Percentiles rank a stretch among this genome's conserved stretches.
Conservation (phyloP, 2,329 filamentous ascomycete genomes). For the Microdochium bolleyi region DNA sequence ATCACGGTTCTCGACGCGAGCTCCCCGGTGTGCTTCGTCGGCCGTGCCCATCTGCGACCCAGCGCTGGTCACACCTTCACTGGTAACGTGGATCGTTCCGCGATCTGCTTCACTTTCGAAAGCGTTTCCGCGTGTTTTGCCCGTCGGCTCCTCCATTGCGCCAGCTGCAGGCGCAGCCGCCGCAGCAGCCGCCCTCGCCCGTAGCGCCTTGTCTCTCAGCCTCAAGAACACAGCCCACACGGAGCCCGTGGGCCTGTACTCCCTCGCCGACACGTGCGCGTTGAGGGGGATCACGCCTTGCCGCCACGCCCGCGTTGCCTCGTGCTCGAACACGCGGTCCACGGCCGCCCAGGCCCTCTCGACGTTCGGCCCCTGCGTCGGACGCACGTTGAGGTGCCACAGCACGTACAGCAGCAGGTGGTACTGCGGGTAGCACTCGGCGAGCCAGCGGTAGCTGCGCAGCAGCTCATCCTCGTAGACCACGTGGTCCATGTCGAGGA, state of each 20-base stretch:
- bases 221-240: background rate
- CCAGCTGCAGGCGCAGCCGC: background rate
- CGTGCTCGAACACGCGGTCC: slow-evolving; percentile 8
- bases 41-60: too few relatives aligned
- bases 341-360: slow-evolving; percentile 24
- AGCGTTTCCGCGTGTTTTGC: too few relatives aligned
- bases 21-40: too few relatives aligned
- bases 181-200: background rate
- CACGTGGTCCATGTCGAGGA: slow-evolving; percentile 22
- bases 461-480: slow-evolving; percentile 27
- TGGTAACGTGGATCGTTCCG: too few relatives aligned
- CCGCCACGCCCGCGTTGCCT: slow-evolving; percentile 4
- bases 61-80: too few relatives aligned
- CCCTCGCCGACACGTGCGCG: background rate
- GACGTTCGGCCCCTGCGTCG: slow-evolving; percentile 14
- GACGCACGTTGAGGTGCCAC: slow-evolving; percentile 32
- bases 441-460: slow-evolving; percentile 26
- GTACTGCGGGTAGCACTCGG: slow-evolving; percentile 31
- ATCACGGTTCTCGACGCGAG: too few relatives aligned
- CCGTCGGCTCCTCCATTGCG: background rate
- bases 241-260: background rate
- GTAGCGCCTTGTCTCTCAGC: background rate
- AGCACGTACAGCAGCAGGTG: slow-evolving; percentile 33
- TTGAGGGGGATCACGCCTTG: slow-evolving; percentile 1
- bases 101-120: too few relatives aligned